These are phyloP conservation scores for Triticum timopheevii DNA, from an alignment of 176 grass and related monocot species.

Conservation along the genomic window DNA sequence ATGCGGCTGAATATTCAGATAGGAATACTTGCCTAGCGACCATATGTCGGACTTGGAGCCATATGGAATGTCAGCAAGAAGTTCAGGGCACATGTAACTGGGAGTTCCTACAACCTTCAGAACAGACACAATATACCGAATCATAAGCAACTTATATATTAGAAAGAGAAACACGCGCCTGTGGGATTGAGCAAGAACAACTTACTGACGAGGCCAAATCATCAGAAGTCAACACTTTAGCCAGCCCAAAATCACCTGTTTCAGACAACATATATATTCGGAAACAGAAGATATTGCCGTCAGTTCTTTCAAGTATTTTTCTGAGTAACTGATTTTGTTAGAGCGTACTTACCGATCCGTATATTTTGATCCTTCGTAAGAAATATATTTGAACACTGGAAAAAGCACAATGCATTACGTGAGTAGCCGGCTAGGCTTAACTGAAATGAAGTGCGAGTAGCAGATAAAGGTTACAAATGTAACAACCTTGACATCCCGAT, in stretches of 20 bases:
- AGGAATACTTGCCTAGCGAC: slow-evolving; percentile 70
- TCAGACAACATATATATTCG: slow-evolving; percentile 10
- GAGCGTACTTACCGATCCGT: slow-evolving; percentile 67
- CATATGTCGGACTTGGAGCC: slow-evolving; percentile 98
- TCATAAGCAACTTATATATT: too few species aligned
- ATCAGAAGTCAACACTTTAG: slow-evolving; percentile 84
- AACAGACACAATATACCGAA: not conserved
- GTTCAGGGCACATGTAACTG: slow-evolving; percentile 99
- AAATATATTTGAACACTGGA: slow-evolving; percentile 94
- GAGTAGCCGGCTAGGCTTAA: slow-evolving; percentile 23
- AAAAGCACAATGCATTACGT: not conserved
- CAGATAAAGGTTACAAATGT: not conserved
- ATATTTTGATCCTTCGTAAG: slow-evolving; percentile 84
- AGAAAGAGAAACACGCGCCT: not conserved
- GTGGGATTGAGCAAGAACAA: slow-evolving; percentile 9
- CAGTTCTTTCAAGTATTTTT: slow-evolving; percentile 12
- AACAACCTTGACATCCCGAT: slow-evolving; percentile 93
- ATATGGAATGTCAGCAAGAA: slow-evolving; percentile 99
- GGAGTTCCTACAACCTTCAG: slow-evolving; percentile 96
- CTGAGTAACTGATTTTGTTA: not conserved
- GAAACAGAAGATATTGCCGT: slow-evolving; percentile 25
- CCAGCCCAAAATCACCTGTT: slow-evolving; percentile 32
- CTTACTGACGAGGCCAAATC: slow-evolving; percentile 96
- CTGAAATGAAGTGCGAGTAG: not conserved
- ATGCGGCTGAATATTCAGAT: slow-evolving; percentile 9